Conservation (phyloP, 83 land plant genomes). For the Thuja plicata region DNA sequence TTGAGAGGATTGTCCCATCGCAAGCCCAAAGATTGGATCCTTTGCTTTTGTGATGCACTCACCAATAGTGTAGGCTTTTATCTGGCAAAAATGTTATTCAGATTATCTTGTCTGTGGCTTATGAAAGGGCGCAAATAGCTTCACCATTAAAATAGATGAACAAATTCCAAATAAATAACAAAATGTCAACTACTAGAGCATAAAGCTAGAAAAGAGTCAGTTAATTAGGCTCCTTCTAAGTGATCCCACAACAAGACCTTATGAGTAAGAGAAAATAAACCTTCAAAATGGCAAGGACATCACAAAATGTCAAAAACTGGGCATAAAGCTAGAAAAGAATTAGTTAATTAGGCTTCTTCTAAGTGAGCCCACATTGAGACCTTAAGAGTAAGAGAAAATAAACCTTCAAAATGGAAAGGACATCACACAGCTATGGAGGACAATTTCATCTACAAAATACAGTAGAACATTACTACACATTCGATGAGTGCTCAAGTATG, state of each 20-base stretch:
- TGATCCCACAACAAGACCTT: not conserved
- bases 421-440: not conserved
- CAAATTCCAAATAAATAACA: not conserved
- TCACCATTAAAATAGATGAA: not conserved
- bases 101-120: not conserved
- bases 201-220: not conserved
- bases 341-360: no score
- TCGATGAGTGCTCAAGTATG: not conserved
- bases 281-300: not conserved
- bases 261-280: not conserved
- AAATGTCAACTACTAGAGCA: not conserved
- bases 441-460: not conserved
- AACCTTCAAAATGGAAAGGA: not conserved
- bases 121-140: not conserved
- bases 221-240: not conserved
- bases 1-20: slow-evolving; percentile 59
- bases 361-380: not conserved
- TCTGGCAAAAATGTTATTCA: slow-evolving; percentile 22
- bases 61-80: slow-evolving; percentile 47
- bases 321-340: no score
- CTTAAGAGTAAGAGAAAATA: not conserved
- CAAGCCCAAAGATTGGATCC: slow-evolving; percentile 70
- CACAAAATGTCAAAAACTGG: no score
- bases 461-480: not conserved
- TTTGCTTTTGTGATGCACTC: slow-evolving; percentile 51